Percentiles rank a stretch among this genome's conserved stretches.
These are phyloP conservation scores for Phytophthora pinifolia DNA, from an alignment of 352 stramenopile species.

Conservation along the genomic window DNA sequence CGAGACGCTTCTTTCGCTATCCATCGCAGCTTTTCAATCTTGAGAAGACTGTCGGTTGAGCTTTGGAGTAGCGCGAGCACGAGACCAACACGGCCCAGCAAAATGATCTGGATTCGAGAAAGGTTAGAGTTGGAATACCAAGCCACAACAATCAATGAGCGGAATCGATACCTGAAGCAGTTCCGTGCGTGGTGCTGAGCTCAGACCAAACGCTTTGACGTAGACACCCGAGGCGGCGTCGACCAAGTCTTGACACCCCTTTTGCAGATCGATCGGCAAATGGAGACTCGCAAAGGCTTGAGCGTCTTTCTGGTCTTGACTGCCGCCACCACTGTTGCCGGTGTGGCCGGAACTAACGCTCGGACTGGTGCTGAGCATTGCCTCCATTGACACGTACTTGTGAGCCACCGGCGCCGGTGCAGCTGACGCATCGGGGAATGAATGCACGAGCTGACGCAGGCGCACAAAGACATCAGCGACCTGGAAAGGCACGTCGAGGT, in stretches of 20 bases:
- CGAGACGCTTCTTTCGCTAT: conserved; percentile 23
- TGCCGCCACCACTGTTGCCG: conserved; percentile 5
- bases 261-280: conserved; percentile 20
- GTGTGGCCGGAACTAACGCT: conserved; percentile 27
- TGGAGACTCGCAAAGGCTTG: conserved; percentile 31
- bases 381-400: conserved; percentile 47
- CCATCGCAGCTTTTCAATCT: conserved; percentile 22
- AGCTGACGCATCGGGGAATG: conserved; percentile 27
- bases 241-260: conserved; percentile 37
- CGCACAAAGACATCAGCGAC: conserved; percentile 34
- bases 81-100: conserved; percentile 44
- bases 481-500: conserved; percentile 23
- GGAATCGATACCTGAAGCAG: conserved; percentile 40
- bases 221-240: conserved; percentile 29
- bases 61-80: conserved; percentile 25
- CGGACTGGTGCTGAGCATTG: conserved; percentile 43
- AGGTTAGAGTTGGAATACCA: neutral
- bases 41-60: conserved; percentile 11
- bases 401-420: conserved; percentile 13
- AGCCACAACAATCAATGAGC: neutral
- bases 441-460: conserved; percentile 38
- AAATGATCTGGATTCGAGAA: conserved; percentile 28
- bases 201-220: conserved; percentile 41
- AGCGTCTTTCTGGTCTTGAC: conserved; percentile 18
- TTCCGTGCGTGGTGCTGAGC: conserved; percentile 28